phyloP scores from a whole-genome alignment of 2,329 filamentous ascomycete genomes.

The Colletotrichum orchidophilum region DNA sequence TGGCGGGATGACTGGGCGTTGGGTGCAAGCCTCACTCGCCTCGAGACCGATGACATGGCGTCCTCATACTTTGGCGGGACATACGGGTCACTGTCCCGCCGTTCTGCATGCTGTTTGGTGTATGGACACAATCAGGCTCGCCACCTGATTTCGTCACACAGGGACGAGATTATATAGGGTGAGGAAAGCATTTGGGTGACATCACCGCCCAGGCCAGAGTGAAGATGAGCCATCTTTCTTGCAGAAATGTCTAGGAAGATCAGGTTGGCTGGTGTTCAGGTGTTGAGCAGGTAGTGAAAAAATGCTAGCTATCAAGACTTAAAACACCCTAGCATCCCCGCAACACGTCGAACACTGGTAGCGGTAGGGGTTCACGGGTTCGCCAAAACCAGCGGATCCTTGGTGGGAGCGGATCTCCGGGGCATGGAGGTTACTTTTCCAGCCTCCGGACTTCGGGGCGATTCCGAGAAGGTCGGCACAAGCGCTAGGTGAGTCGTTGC shows the following conservation, averaged over 20 bases:
- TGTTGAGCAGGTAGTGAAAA: too few relatives aligned
- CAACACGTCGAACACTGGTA: constrained; percentile 1
- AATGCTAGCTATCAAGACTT: background rate
- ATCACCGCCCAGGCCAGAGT: constrained; percentile 9
- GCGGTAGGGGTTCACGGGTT: constrained; percentile 23
- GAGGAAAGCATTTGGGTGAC: constrained; percentile 1
- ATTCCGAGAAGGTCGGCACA: constrained; percentile 15
- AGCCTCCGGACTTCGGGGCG: constrained; percentile 31
- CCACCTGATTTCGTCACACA: constrained; percentile 16
- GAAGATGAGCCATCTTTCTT: background rate
- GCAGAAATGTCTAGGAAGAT: background rate
- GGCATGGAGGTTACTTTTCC: constrained; percentile 21
- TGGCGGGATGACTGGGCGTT: constrained; percentile 4
- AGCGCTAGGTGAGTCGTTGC: constrained; percentile 23
- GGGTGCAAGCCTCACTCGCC: constrained; percentile 16
- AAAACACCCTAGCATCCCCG: background rate
- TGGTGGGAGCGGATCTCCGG: constrained; percentile 27
- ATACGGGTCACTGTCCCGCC: constrained; percentile 7
- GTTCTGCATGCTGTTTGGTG: background rate
- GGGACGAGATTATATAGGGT: background rate
- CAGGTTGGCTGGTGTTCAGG: background rate
- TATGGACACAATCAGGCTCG: background rate
- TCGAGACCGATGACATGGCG: constrained; percentile 22
- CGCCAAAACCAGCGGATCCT: constrained; percentile 23
- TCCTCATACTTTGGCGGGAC: constrained; percentile 10